Conservation (phyloP, 306 rosid species). For the Fagus sylvatica region DNA sequence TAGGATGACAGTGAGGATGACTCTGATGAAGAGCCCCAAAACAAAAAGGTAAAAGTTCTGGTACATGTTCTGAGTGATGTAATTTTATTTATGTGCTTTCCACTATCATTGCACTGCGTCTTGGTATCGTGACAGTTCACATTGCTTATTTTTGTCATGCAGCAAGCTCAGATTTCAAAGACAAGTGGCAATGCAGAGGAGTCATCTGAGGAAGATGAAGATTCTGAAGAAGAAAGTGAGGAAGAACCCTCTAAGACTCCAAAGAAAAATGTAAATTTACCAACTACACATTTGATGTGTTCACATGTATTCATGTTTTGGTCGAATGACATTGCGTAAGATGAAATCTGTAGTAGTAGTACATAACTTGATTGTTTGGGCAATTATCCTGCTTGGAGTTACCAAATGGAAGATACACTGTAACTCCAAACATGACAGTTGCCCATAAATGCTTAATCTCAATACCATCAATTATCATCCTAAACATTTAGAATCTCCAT, state of each 20-base stretch:
- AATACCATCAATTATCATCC: no score
- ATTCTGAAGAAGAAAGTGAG: constrained; percentile 23
- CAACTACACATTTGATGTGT: not conserved
- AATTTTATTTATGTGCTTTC: not conserved
- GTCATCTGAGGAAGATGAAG: constrained; percentile 40
- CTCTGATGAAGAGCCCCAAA: constrained; percentile 44
- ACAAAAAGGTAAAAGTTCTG: constrained; percentile 36
- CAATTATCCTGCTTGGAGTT: not conserved
- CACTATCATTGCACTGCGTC: not conserved
- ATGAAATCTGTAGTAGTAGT: not conserved
- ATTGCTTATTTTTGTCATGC: not conserved
- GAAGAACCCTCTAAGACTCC: constrained; percentile 48
- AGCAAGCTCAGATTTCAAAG: constrained; percentile 30
- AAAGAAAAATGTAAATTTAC: constrained; percentile 40
- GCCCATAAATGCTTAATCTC: no score
- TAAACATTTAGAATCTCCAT: no score
- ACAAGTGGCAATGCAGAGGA: constrained; percentile 32
- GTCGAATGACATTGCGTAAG: not conserved
- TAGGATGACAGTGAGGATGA: constrained; percentile 32
- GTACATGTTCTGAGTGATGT: constrained; percentile 6
- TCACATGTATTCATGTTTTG: not conserved
- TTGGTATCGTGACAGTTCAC: not conserved
- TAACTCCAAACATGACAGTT: not conserved
- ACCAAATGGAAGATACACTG: not conserved
- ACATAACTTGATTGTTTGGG: not conserved